Conservation (phyloP, 2,329 filamentous ascomycete genomes). For the Aplosporella prunicola region DNA sequence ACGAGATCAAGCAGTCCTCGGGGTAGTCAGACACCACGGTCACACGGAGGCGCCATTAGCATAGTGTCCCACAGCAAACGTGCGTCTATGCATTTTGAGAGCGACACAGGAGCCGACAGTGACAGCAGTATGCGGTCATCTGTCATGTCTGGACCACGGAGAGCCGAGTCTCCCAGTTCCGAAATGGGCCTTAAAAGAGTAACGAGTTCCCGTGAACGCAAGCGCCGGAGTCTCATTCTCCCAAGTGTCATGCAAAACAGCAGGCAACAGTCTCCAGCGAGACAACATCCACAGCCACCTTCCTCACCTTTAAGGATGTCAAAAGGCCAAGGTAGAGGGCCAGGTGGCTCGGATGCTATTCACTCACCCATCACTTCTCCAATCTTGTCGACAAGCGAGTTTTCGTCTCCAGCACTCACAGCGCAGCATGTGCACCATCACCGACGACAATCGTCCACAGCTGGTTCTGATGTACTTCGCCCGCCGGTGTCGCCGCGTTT, state of each 20-base stretch:
- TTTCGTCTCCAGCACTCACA: slow-evolving; percentile 61
- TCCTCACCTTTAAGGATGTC: slow-evolving; percentile 79
- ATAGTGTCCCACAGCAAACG: slow-evolving; percentile 58
- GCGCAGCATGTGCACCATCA: slow-evolving; percentile 54
- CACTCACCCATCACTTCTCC: slow-evolving; percentile 85
- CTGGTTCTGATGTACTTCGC: slow-evolving; percentile 57
- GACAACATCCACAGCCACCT: slow-evolving; percentile 56
- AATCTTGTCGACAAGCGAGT: slow-evolving; percentile 72
- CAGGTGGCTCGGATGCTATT: slow-evolving; percentile 52
- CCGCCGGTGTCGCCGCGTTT: slow-evolving; percentile 77
- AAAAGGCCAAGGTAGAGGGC: slow-evolving; percentile 57
- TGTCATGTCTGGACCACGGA: slow-evolving; percentile 56
- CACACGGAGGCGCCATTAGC: slow-evolving; percentile 54
- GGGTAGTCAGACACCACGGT: slow-evolving; percentile 84
- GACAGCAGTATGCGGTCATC: slow-evolving; percentile 85
- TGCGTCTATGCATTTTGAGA: slow-evolving; percentile 70
- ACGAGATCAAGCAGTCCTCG: slow-evolving; percentile 82
- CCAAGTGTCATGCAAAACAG: slow-evolving; percentile 69
- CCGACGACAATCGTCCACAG: slow-evolving; percentile 82
- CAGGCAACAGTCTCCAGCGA: slow-evolving; percentile 80
- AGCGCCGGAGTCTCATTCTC: slow-evolving; percentile 78
- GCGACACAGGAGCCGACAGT: slow-evolving; percentile 72
- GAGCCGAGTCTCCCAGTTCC: slow-evolving; percentile 84
- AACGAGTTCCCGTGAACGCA: slow-evolving; percentile 70
- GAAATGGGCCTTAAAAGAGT: slow-evolving; percentile 72